Base-by-base conservation (phyloP, 225 moss, liverwort and hornwort species). In the Climacium dendroides region DNA sequence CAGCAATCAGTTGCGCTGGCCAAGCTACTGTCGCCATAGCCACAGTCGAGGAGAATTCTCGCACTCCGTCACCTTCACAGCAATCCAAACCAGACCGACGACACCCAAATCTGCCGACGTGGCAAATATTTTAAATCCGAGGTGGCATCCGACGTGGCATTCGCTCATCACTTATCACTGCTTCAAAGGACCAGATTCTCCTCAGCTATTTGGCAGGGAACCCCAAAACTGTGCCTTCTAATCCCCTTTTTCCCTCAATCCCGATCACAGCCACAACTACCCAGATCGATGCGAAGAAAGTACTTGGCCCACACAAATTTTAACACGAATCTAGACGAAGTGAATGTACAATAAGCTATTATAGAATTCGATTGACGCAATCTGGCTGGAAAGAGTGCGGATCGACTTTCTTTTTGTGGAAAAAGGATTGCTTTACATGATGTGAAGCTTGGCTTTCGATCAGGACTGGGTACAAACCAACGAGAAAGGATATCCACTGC, bases 1-100 rank as follows among this genome's bases (percentile, higher is more conserved):
- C 81, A 87, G 81, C 57, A 82, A 67, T 77, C 78, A 88, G 50
- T 86, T 84, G 88, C 90, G 67, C 69, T 83, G 88, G 32, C 57
- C 84, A 71, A 87, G 86, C 71, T 70, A 81, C 67, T 75, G 86
- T 77, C 90, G 92, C 92, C 92, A 92, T 92, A 81, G 90, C 87
- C 74, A 78, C 28, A 24, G 54, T 26, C 63, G 48, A 48, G 30
- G 53, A 54, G 37, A 83, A 61, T 29, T 29, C 84, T 60, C 34
- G 45, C 61, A 3, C 54, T 29, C 45, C 45, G 45, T 45, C 67
- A 13, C 43, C 70, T 74, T 61, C 66, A 75, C 64, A 26, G 23
- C 43, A 26, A 62, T 25, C 82, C 77, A 53, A 39, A 53, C 65
- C 37, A 66, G 81, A 15, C 54, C 39, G 54, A 83, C 69, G 54